Evolutionary conservation across 164 flowering plant species (phyloP).

Genomic region (Macadamia tetraphylla): DNA sequence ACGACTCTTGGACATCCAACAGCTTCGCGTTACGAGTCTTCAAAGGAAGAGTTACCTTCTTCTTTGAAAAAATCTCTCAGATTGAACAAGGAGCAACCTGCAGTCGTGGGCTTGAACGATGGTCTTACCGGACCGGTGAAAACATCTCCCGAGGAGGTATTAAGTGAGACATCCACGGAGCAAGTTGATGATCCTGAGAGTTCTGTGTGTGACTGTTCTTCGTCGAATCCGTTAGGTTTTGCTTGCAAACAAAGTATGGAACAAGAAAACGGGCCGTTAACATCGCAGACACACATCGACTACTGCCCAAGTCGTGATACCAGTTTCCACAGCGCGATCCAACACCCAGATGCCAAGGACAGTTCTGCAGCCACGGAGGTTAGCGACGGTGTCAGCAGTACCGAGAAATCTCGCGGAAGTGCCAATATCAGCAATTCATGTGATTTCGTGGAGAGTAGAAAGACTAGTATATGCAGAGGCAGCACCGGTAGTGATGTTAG

Average conservation of each 20-base stretch:
- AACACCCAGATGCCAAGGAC: conserved; percentile 55
- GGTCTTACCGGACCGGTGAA: conserved; percentile 13
- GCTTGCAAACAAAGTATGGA: conserved; percentile 15
- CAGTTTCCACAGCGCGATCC: conserved; percentile 35
- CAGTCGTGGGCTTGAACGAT: conserved; percentile 9
- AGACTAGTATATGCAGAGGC: conserved; percentile 53
- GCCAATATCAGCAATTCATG: conserved; percentile 36
- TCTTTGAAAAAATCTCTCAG: conserved; percentile 17
- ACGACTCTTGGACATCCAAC: conserved; percentile 12
- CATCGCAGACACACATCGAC: conserved; percentile 21
- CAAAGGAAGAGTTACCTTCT: conserved; percentile 28
- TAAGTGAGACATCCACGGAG: conserved; percentile 10
- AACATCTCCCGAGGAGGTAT: conserved; percentile 12
- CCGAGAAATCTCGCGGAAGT: conserved; percentile 46
- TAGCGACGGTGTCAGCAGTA: conserved; percentile 45
- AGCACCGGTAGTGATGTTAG: conserved; percentile 80
- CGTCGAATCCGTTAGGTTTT: conserved; percentile 17
- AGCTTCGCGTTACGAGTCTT: conserved; percentile 14
- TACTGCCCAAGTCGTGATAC: conserved; percentile 45
- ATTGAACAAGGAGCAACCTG: conserved; percentile 25
- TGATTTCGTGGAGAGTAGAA: conserved; percentile 54
- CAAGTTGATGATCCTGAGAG: conserved; percentile 24
- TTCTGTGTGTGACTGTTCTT: conserved; percentile 15
- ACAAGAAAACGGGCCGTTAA: conserved; percentile 11
- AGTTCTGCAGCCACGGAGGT: conserved; percentile 57